Evolutionary conservation across 1,284 basidiomycete species (phyloP).

Genomic region (Ganoderma resinaceum): DNA sequence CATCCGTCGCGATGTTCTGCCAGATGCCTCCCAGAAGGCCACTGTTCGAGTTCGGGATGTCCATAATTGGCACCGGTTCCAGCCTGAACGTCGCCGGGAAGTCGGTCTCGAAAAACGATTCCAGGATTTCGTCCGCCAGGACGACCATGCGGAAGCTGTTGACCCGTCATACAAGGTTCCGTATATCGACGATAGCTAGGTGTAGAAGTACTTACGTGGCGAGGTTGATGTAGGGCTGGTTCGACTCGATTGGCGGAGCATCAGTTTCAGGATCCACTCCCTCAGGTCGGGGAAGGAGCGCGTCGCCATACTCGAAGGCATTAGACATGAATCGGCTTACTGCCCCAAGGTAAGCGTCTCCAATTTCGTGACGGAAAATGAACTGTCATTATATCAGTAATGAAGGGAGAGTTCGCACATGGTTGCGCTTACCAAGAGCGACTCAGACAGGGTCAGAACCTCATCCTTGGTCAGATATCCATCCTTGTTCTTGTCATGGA

Average conservation of each 20-base stretch:
- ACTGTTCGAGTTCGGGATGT: slow-evolving; percentile 61
- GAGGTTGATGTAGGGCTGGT: slow-evolving; percentile 88
- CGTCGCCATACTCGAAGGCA: slow-evolving; percentile 95
- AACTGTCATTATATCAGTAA: slow-evolving; percentile 59
- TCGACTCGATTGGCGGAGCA: slow-evolving; percentile 61
- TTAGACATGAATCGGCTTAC: slow-evolving; percentile 97
- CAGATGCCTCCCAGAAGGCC: slow-evolving; percentile 86
- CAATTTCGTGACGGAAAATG: slow-evolving; percentile 97
- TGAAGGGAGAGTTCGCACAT: neutral
- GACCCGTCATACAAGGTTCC: neutral
- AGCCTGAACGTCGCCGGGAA: slow-evolving; percentile 88
- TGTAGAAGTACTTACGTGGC: slow-evolving; percentile 63
- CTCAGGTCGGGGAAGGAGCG: slow-evolving; percentile 66
- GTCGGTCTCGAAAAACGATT: slow-evolving; percentile 94
- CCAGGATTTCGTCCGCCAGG: slow-evolving; percentile 92
- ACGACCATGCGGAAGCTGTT: slow-evolving; percentile 96
- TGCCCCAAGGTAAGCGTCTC: slow-evolving; percentile 95
- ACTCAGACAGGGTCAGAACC: slow-evolving; percentile 94
- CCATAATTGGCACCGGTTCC: slow-evolving; percentile 72
- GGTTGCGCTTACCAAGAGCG: slow-evolving; percentile 74
- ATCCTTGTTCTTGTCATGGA: slow-evolving; percentile 97
- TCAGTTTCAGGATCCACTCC: slow-evolving; percentile 52
- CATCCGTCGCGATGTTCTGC: slow-evolving; percentile 88
- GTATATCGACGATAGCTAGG: neutral
- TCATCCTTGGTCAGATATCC: slow-evolving; percentile 96